Evolutionary conservation across 2,329 filamentous ascomycete species (phyloP).

Genomic region (Diaporthe destruens): DNA sequence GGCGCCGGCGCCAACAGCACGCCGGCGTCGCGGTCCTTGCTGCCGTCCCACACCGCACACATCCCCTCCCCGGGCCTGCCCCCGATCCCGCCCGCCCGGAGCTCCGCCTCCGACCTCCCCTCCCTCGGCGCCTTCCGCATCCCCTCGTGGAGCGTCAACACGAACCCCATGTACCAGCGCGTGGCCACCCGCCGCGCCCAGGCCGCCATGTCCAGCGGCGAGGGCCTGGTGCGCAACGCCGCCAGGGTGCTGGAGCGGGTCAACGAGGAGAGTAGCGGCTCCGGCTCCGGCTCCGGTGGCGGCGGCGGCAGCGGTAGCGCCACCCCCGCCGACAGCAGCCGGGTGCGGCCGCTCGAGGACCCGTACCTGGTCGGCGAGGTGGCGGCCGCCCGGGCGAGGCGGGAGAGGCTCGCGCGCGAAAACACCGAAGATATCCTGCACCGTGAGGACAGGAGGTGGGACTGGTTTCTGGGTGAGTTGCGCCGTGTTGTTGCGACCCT

Average conservation of each 20-base stretch:
- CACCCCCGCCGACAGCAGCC: constrained; percentile 41
- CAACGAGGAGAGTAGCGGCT: constrained; percentile 51
- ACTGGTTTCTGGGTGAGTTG: constrained; percentile 68
- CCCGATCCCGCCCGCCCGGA: constrained; percentile 58
- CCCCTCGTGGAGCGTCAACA: constrained; percentile 68
- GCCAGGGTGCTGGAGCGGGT: constrained; percentile 51
- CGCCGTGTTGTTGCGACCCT: constrained; percentile 44
- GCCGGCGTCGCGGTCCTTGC: constrained; percentile 43
- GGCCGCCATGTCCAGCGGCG: constrained; percentile 51
- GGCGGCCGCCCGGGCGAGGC: constrained; percentile 69
- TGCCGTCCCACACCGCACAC: constrained; percentile 53
- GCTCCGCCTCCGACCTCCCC: constrained; percentile 52
- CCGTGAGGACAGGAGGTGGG: constrained; percentile 70
- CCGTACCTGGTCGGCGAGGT: constrained; percentile 76
- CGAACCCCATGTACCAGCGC: constrained; percentile 71
- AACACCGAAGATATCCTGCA: constrained; percentile 66
- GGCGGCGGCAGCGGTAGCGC: constrained; percentile 31
- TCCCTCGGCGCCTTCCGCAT: constrained; percentile 68
- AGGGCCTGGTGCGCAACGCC: constrained; percentile 49
- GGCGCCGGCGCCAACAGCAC: constrained; percentile 23
- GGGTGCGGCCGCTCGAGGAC: constrained; percentile 70
- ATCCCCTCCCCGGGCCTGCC: constrained; percentile 59
- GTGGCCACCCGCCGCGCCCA: constrained; percentile 72
- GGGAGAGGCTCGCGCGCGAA: constrained; percentile 69
- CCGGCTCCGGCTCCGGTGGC: constrained; percentile 27